These are phyloP conservation scores for Dictyostelium firmibasis DNA, from an alignment of 78 protist genomes.

Conservation along the genomic window DNA sequence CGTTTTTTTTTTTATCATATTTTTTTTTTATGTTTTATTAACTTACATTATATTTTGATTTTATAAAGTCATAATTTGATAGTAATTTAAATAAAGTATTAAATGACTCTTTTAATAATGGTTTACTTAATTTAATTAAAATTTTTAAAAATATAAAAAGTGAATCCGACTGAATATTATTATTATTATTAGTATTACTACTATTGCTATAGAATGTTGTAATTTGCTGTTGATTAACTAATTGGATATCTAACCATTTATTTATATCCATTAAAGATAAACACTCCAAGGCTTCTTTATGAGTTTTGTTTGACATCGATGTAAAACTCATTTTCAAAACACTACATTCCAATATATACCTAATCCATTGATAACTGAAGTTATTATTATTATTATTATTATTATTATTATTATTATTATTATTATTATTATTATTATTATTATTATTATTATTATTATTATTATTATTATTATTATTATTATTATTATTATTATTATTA, in stretches of 20 bases:
- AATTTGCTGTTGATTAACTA: background rate
- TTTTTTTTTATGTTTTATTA: no score
- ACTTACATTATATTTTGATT: background rate
- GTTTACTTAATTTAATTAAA: background rate
- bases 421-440: background rate
- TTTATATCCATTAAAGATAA: background rate
- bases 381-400: background rate
- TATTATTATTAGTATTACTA: background rate
- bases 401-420: background rate
- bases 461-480: background rate
- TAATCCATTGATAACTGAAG: background rate
- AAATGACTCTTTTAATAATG: slow-evolving; percentile 4
- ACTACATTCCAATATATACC: background rate
- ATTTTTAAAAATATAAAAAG: background rate
- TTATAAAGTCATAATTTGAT: background rate
- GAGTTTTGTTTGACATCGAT: slow-evolving; percentile 22
- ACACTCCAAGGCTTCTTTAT: slow-evolving; percentile 32
- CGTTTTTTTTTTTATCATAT: background rate
- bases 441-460: background rate
- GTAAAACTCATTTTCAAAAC: background rate
- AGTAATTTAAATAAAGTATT: background rate
- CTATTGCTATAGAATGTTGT: background rate
- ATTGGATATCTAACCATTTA: background rate
- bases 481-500: background rate
- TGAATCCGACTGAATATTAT: background rate